Base-by-base conservation (phyloP, 305 asterid species). In the Solanum hybrid region DNA sequence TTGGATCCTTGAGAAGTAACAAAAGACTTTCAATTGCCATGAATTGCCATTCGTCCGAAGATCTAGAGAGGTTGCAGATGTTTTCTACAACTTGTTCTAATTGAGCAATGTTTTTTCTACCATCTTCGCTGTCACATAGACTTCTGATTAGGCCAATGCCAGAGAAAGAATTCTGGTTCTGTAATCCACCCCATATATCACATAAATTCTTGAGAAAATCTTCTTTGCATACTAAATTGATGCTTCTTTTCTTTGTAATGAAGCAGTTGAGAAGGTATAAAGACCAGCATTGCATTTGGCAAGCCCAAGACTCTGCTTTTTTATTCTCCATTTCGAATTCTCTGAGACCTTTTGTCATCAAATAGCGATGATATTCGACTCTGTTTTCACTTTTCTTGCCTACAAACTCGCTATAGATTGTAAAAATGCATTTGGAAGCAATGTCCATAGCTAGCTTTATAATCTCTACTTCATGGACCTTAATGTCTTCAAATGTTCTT, bases 221-320 rank as follows among this genome's bases (percentile, higher is more conserved):
- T 71, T 79, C 76, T 22, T 88, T 34, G 87, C 93, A 87, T 16
- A 91, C 89, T 40, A 89, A 67, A 89, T 88, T 9, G 31, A 91
- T 29, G 39, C 80, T 71, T 75, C 86, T 87, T 28, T 86, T 86
- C 10, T 88, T 90, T 3, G 31, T 67, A 12, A 90, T 89, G 69
- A 91, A 91, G 71, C 93, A 90, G 13, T 91, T 92, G 79, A 92
- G 91, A 26, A 92, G 90, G 73, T 90, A 92, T 22, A 92, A 90
- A 16, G 92, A 90, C 94, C 94, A 92, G 51, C 91, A 67, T 83
- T 89, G 93, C 67, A 92, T 92, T 87, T 92, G 94, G 89, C 51
- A 78, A 57, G 91, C 92, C 94, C 94, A 91, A 71, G 91, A 93
- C 76, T 91, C 93, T 5, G 93, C 92, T 40, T 90, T 92, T 83